A percentile compares a stretch with the other conserved stretches of the same genome.
Evolutionary conservation across 352 stramenopile genomes (phyloP).

Genomic region (Pythium vanterpoolii): DNA sequence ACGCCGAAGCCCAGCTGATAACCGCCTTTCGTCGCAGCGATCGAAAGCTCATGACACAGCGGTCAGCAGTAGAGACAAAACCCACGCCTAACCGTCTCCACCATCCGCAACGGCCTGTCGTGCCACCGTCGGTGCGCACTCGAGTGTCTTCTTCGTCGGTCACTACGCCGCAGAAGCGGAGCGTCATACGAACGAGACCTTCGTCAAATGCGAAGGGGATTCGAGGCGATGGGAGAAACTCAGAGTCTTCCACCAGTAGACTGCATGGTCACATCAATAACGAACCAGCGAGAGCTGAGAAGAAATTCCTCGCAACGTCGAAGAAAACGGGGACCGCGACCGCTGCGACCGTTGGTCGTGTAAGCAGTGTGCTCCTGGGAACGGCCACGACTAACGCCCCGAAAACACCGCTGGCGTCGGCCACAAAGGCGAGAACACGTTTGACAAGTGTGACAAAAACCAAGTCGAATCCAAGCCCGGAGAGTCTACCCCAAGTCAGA

Average conservation of each 20-base stretch:
- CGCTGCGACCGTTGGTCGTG: too few relatives aligned
- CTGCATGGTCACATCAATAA: neutral
- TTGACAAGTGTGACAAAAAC: neutral
- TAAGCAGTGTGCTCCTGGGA: neutral
- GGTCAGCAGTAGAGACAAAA: neutral
- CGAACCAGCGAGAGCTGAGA: neutral
- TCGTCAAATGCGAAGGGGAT: neutral
- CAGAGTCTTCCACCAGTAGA: neutral
- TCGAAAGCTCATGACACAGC: conserved; percentile 1
- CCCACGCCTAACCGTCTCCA: neutral
- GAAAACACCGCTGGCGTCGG: neutral
- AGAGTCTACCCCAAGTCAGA: conserved; percentile 3
- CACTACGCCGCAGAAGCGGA: neutral
- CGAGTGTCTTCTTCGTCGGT: neutral
- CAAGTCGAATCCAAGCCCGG: neutral
- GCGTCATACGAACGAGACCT: neutral
- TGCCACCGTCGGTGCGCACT: conserved; percentile 13
- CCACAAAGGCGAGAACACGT: neutral
- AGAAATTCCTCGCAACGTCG: neutral
- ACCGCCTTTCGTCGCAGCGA: neutral
- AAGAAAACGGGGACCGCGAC: neutral
- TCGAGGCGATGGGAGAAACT: neutral
- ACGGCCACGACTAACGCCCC: neutral
- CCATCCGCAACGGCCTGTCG: conserved; percentile 8
- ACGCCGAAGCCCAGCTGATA: conserved; percentile 5